Base-by-base conservation (phyloP, 306 rosid genomes). In the Biancaea sappan region DNA sequence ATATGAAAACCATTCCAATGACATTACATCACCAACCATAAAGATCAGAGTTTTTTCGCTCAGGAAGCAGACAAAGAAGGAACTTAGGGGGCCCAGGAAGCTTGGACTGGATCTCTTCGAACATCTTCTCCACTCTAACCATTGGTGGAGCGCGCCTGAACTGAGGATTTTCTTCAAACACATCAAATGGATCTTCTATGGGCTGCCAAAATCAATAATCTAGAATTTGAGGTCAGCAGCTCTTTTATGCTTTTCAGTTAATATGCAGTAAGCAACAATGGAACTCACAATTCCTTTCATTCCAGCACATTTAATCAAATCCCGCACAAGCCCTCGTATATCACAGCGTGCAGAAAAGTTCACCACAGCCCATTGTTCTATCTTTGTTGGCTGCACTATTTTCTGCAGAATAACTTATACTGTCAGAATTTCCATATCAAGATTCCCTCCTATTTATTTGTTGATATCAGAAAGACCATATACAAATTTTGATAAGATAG, bases 281-380 rank as follows among this genome's bases (percentile, higher is more conserved):
- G 4, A 60, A 86, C 99, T 86, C 84, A 95, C 99, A 71, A 95
- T 69, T 75, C 99, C 99, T 53, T 95, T 92, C 92, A 84, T 58
- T 21, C 80, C 79, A 29, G 87, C 98, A 40, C 92, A 86, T 78
- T 80, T 95, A 4, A 88, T 84, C 19, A 95, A 84, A 66, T 86
- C 88, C 14, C 82, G 80, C 2, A 95, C 83, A 51, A 95, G 96
- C 19, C 76, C 83, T 7, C 75, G 79, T 10, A 70, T 37, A 76
- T 95, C 87, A 77, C 99, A 90, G 4, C 98, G 97, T 0, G 98
- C 96, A 0, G 96, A 92, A 43, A 95, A 95, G 79, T 95, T 95
- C 0, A 82, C 97, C 0, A 92, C 92, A 54, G 89, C 97, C 99
- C 99, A 95, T 8, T 71, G 66, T 11, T 79, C 88, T 19, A 95